Evolutionary conservation across 2,329 filamentous ascomycete species (phyloP), one percentile per base, ranked within the genome.

Genomic region (Harringtonia aguacate): DNA sequence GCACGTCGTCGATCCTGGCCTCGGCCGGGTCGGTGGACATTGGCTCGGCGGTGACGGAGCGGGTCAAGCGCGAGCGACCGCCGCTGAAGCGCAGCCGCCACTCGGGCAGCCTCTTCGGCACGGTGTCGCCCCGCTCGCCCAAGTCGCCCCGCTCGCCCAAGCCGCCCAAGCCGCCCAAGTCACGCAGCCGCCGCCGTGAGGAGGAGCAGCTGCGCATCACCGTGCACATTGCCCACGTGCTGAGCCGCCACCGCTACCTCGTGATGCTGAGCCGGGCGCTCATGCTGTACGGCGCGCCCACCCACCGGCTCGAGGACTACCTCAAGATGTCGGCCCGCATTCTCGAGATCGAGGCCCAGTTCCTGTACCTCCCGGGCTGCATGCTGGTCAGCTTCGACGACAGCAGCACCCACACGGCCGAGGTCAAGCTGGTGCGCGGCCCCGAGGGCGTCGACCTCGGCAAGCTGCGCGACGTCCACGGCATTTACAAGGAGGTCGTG

Each of bases 381-480:
- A 95, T 95, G 89, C 85, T 95, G 45, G 84, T 95, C 57, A 90
- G 86, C 5, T 95, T 95, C 56, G 88, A 85, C 55, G 85, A 90
- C 60, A 64, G 50, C 49, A 69, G 64, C 50, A 86, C 83, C 0
- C 83, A 88, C 55, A 88, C 84, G 0, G 82, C 82, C n/a, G 83
- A 87, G 57, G 83, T 88, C 49, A 85, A 86, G 62, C 72, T 88
- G 28, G 79, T 88, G 8, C 75, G 80, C 4, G 73, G 77, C 0
- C 63, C 65, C 0, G 82, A 86, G 54, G 83, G 82, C 2, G 72
- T 89, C 10, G 79, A 89, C 56, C 68, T 89, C 1, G 84, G 83
- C 24, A 83, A 81, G 54, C 72, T 89, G 13, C 72, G 80, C 41
- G 84, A 88, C 50, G 74, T 82, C 2, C 84, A 88, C 53, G 75